Base-by-base conservation (phyloP, 768 basidiomycete species). In the Tylopilus vinaceipallidus region DNA sequence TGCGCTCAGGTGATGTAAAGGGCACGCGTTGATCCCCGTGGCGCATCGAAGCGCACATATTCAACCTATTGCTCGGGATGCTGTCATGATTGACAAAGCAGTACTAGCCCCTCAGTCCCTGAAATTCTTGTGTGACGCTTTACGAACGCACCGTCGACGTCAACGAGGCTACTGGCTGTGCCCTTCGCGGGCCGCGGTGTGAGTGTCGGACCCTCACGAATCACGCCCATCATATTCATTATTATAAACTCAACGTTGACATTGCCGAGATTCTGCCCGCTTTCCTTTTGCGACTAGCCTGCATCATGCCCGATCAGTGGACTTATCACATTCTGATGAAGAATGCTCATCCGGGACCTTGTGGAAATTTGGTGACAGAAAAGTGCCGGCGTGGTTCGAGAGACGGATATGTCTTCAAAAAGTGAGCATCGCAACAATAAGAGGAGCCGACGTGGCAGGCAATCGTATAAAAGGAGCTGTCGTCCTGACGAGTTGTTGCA, bases 81-180 rank as follows among this genome's bases (percentile, higher is more conserved):
- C 60, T 67, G 65, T 58, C 54, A 65, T 50, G 40, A 36, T 36
- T 6, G 41, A 43, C 43, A 57, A 66, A 59, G 44, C 12, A 36
- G 55, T 52, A 44, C 57, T 43, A 57, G 61, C 46, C 26, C 41
- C 35, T 46, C 40, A 50, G 47, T 50, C 59, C 64, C 64, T 62
- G 68, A 62, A 43, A 36, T 60, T 19, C 29, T 49, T 56, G 51
- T 44, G 51, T 58, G 42, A 42, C 49, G 35, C 30, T 50, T 50
- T 54, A 45, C 50, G 40, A 45, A 43, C 27, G 52, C 24, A 47
- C 52, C 42, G 45, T 32, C 38, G 34, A 50, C 33, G 50, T 35
- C 45, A 56, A 57, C 20, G 53, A 57, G 63, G 61, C 56, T 37
- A 53, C 47, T 41, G 61, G 67, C 59, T 67, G 58, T 68, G 64